Evolutionary conservation across 164 flowering plant species (phyloP), one percentile per base, ranked within the genome.

Genomic region (Litsea cubeba): DNA sequence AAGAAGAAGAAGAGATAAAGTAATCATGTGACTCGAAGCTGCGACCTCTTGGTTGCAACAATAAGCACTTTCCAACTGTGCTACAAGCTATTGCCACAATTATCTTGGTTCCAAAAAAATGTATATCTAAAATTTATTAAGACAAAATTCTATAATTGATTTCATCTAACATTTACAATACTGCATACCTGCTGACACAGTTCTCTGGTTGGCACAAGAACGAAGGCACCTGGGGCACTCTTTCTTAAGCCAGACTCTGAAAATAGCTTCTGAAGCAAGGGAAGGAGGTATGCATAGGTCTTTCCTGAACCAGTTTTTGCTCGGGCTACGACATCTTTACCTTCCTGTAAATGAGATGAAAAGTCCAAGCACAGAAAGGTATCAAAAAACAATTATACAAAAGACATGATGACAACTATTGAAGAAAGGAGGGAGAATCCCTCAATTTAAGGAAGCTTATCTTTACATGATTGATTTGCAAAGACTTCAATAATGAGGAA

Each of bases 221-320:
- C 62, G 46, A 94, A 77, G 0, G 90, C 91, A 50, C 82, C 75
- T 0, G 97, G 97, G 46, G 89, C 94, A 66, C 75, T 82, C 73
- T 83, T 90, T 58, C 65, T 80, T 2, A 85, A 62, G 63, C 75
- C 79, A 11, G 81, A 74, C 58, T 81, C 89, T 4, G 86, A 72
- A 60, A 92, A 87, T 23, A 94, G 85, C 83, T 91, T 96, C 78
- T 96, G 99, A 18, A 96, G 89, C 84, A 94, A 74, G 1, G 99
- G 99, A 28, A 96, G 91, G 11, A 96, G 88, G 71, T 93, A 96
- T 1, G 99, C 97, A 30, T 87, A 90, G 14, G 99, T 96, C 81
- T 96, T 96, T 20, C 99, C 99, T 1, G 99, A 94, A 66, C 99
- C 99, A 5, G 99, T 96, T 79, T 90, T 91, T 2, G 98, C 98